Evolutionary conservation across 257 asterid species (phyloP).

Genomic region (Przewalskia tangutica): DNA sequence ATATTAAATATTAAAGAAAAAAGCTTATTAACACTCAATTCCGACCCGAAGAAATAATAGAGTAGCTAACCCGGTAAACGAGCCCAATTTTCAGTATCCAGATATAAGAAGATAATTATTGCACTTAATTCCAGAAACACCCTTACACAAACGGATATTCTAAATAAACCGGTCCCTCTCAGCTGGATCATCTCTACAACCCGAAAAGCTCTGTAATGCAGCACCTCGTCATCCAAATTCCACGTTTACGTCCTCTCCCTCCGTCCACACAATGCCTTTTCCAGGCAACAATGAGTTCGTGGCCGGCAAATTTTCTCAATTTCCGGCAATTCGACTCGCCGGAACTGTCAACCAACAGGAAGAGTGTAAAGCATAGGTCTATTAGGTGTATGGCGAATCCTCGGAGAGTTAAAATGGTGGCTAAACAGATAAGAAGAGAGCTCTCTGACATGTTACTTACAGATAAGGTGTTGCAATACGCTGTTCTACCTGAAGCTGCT

Average conservation of each 20-base stretch:
- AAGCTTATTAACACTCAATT: too few species aligned
- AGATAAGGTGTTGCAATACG: constrained; percentile 82
- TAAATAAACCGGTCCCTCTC: background rate
- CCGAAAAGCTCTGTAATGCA: constrained; percentile 38
- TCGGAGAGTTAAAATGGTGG: constrained; percentile 92
- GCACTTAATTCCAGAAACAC: constrained; percentile 15
- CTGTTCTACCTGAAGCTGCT: constrained; percentile 93
- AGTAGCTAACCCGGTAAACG: too few species aligned
- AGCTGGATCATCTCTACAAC: background rate
- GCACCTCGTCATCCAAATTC: constrained; percentile 35
- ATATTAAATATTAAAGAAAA: too few species aligned
- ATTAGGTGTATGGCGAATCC: constrained; percentile 88
- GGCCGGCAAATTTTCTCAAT: constrained; percentile 15
- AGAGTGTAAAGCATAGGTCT: constrained; percentile 7
- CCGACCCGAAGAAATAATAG: too few species aligned
- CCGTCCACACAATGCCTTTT: constrained; percentile 4
- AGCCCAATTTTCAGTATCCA: background rate
- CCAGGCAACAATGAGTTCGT: constrained; percentile 13
- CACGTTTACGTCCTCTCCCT: constrained; percentile 9
- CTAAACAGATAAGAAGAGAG: constrained; percentile 91
- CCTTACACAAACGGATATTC: constrained; percentile 19
- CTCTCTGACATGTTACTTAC: constrained; percentile 81
- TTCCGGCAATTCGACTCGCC: constrained; percentile 16
- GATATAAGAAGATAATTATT: background rate
- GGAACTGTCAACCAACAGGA: constrained; percentile 4